phyloP scores from a whole-genome alignment of 2,329 filamentous ascomycete species.

The Trichoderma sp. region DNA sequence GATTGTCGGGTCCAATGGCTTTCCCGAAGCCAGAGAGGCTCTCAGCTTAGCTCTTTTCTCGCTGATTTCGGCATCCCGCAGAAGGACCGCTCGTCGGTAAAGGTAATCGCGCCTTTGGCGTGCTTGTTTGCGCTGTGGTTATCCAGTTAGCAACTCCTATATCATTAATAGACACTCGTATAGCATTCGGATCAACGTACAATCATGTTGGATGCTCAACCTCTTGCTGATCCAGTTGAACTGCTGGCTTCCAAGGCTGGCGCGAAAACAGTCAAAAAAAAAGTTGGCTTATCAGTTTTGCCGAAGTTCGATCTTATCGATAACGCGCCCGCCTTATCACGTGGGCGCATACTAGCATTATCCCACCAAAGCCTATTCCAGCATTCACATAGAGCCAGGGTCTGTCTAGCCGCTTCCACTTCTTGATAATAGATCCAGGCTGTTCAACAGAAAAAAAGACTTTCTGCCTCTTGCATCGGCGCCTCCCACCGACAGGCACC shows the following conservation, averaged over 20 bases:
- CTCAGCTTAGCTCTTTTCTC: slow-evolving; percentile 87
- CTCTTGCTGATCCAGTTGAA: not conserved
- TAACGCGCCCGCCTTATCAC: slow-evolving; percentile 36
- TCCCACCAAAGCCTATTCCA: slow-evolving; percentile 34
- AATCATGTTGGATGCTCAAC: slow-evolving; percentile 18
- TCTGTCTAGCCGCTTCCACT: slow-evolving; percentile 12
- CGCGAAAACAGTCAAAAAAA: slow-evolving; percentile 24
- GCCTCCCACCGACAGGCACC: not conserved
- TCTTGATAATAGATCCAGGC: slow-evolving; percentile 27
- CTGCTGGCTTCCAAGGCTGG: not conserved
- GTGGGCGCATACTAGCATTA: slow-evolving; percentile 41
- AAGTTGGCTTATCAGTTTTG: slow-evolving; percentile 32
- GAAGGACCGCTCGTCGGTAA: slow-evolving; percentile 80
- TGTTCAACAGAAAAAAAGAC: slow-evolving; percentile 26
- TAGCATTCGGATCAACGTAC: slow-evolving; percentile 18
- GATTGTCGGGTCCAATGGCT: slow-evolving; percentile 75
- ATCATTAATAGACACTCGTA: not conserved
- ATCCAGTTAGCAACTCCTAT: not conserved
- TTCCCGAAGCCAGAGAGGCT: slow-evolving; percentile 82
- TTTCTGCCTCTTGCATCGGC: slow-evolving; percentile 21
- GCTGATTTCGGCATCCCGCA: slow-evolving; percentile 87
- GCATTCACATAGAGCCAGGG: not conserved
- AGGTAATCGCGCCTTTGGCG: slow-evolving; percentile 57
- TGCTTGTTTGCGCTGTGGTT: slow-evolving; percentile 39
- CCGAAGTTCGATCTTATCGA: slow-evolving; percentile 29